Evolutionary conservation across 2,329 filamentous ascomycete genomes (phyloP), one percentile per base, ranked within the genome.

Genomic region (Didymosphaeria variabile): DNA sequence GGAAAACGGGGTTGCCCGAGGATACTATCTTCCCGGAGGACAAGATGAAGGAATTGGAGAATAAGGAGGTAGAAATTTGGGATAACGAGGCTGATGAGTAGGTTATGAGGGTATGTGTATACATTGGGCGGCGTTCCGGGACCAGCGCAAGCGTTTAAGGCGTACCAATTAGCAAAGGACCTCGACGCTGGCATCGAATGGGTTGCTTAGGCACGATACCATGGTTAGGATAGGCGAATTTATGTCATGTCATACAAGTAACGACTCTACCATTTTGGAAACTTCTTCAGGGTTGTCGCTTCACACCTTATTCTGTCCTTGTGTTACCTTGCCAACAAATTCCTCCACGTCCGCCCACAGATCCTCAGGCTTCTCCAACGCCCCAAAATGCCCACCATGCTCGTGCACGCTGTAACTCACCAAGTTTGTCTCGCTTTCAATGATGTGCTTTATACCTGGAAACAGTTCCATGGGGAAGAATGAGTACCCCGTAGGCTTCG

Each of bases 21-120:
- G 90, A 95, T 60, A 87, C 88, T 0, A 90, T 97, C 59, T 97
- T 97, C 79, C 90, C 90, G 65, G 81, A 88, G 4, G 85, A 84
- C 8, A 82, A 86, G 56, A 93, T 97, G 91, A 85, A 86, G 13
- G 85, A 88, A 61, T 84, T 91, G 59, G 84, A 94, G 69, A 90
- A 90, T 81, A 85, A 83, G 63, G 93, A 95, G 79, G 85, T 90
- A 75, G 91, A 94, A 73, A 86, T 87, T 44, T 94, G 91, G 89
- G 91, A 92, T 69, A 91, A 91, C 71, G 91, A 66, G 59, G 58
- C 91, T 71, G 88, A 88, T 62, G 90, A 93, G 63, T 90, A 59
- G 26, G 15, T 1, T n/a, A n/a, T 29, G 10, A 32, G 17, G 38
- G 23, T 6, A 23, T 32, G 44, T 31, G 15, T 5, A 7, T 38